A percentile compares a stretch with the other conserved stretches of the same genome.
phyloP scores from a whole-genome alignment of 2,329 filamentous ascomycete species.

The Penicillium sp. region DNA sequence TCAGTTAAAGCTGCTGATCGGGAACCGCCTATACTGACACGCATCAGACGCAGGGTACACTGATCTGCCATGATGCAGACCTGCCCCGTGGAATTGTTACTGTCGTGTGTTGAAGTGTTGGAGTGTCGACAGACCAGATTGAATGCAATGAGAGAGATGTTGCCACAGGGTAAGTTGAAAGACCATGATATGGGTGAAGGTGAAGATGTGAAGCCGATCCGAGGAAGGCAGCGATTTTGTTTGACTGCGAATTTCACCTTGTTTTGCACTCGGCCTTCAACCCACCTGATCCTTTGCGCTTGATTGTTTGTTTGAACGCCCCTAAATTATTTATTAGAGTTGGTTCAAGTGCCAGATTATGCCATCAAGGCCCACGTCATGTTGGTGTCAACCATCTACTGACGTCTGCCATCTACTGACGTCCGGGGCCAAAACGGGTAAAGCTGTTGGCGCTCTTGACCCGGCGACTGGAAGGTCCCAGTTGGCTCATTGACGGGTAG shows the following conservation, averaged over 20 bases:
- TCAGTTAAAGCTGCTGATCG: background rate
- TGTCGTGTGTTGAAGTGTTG: background rate
- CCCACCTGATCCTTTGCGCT: background rate
- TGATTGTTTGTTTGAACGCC: background rate
- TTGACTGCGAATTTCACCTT: background rate
- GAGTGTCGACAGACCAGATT: background rate
- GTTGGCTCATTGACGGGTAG: background rate
- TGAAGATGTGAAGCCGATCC: background rate
- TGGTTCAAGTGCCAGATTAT: background rate
- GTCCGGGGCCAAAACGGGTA: background rate
- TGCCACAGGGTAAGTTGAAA: background rate
- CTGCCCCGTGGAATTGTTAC: background rate
- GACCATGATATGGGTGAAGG: background rate
- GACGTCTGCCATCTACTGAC: background rate
- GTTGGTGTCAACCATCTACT: background rate
- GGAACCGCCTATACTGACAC: constrained; percentile 3
- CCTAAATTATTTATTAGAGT: background rate
- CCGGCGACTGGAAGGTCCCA: background rate
- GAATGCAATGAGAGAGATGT: background rate
- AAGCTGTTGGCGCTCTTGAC: no score
- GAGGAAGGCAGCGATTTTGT: no score
- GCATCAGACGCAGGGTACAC: constrained; percentile 16
- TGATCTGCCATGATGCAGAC: constrained; percentile 15
- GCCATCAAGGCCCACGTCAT: background rate
- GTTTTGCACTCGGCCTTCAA: background rate